These are phyloP conservation scores for Edaphochlamys debaryana DNA, from an alignment of 139 green algal genomes.

Conservation along the genomic window DNA sequence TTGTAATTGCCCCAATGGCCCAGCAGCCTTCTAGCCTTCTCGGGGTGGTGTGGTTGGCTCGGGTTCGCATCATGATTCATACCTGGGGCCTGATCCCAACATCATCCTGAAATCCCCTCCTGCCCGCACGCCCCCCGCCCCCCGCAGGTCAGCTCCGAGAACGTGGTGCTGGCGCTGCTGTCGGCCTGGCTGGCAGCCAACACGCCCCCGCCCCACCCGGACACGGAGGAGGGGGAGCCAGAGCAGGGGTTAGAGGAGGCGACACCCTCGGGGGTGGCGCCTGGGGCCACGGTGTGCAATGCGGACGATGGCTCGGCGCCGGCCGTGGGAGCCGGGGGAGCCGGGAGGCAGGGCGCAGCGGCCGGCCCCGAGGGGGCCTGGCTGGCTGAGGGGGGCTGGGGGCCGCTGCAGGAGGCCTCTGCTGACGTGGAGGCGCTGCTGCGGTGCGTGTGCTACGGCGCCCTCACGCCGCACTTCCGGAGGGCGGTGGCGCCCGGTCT, in stretches of 20 bases:
- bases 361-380: background rate
- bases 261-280: too few species aligned
- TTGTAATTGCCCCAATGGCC: background rate
- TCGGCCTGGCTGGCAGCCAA: slow-evolving; percentile 13
- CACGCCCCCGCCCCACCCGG: background rate
- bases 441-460: slow-evolving; percentile 3
- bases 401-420: background rate
- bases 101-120: too few species aligned
- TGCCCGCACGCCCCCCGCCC: too few species aligned
- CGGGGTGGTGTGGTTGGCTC: too few species aligned
- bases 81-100: too few species aligned
- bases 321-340: too few species aligned
- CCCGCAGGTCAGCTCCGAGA: slow-evolving; percentile 27
- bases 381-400: background rate
- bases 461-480: slow-evolving; percentile 14
- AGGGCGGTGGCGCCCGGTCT: background rate
- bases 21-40: background rate
- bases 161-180: slow-evolving; percentile 24
- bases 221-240: background rate
- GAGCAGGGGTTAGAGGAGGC: background rate
- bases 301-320: too few species aligned
- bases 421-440: background rate
- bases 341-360: background rate
- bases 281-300: too few species aligned
- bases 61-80: too few species aligned